Base-by-base conservation (phyloP, 1,139 yeast species). In the Yamadazyma taylorii region DNA sequence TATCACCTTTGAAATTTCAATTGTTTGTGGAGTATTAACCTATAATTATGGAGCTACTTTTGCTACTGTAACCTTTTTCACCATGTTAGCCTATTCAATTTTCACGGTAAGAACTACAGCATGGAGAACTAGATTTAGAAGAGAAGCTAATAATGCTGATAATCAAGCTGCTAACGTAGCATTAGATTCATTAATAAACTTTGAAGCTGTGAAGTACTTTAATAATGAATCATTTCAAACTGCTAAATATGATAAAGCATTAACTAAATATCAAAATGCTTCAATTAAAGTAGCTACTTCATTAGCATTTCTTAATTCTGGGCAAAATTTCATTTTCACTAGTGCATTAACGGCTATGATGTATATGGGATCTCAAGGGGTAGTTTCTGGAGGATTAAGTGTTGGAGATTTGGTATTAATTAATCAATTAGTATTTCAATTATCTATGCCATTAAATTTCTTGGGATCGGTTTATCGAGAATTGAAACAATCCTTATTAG, bases 301-400 rank as follows among this genome's bases (percentile, higher is more conserved):
- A 0, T 69, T 92, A 46, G 95, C 97, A 14, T 89, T 78, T 54
- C 71, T 92, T 46, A 92, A 92, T 52, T 75, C 95, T 0, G 98
- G 98, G 4, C 99, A 92, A 61, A 90, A 87, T 58, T 57, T 89
- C 38, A 92, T 92, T 22, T 92, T 94, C 62, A 86, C 97, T 0
- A 63, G 86, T 27, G 97, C 98, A 1, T 69, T 94, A 48, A 92
- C 98, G 1, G 89, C 84, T 2, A 92, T 94, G 95, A 94, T 92
- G 98, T 92, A 86, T 59, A 83, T 92, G 96, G 97, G 97, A n/a
- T 89, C 97, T 53, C 80, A 81, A 42, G 97, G 97, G 22, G 95
- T 92, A 11, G 81, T 89, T 10, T 63, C 76, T 3, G 97, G 97
- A 0, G 63, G 79, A 1, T 69, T 92, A 41, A 84, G 95, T 2